Conservation (phyloP, 768 basidiomycete genomes). For the Lactarius hengduanensis region DNA sequence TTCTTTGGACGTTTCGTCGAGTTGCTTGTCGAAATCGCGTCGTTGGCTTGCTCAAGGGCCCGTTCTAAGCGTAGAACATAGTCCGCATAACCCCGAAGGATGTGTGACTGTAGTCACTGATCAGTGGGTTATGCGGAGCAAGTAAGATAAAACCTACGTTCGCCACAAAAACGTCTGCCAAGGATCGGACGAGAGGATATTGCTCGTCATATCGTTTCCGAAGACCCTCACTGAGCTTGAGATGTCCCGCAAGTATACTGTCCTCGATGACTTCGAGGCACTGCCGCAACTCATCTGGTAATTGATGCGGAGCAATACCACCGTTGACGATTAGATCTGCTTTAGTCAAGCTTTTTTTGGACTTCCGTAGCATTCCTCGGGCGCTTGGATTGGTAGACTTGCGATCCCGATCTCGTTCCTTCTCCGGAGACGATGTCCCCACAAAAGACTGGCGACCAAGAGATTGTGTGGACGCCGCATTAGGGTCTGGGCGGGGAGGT, state of each 20-base stretch:
- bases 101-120: conserved; percentile 65
- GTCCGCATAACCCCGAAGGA: conserved; percentile 89
- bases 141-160: conserved; percentile 56
- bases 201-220: conserved; percentile 93
- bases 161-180: conserved; percentile 94
- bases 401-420: conserved; percentile 38
- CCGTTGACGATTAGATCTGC: conserved; percentile 43
- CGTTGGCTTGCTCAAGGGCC: conserved; percentile 84
- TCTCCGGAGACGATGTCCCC: conserved; percentile 41
- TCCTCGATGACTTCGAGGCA: conserved; percentile 86
- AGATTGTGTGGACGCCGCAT: conserved; percentile 67
- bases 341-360: conserved; percentile 60
- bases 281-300: conserved; percentile 84
- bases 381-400: conserved; percentile 43
- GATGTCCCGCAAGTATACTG: conserved; percentile 87
- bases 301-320: conserved; percentile 67
- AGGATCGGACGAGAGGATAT: conserved; percentile 86
- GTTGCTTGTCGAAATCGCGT: conserved; percentile 60
- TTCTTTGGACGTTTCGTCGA: conserved; percentile 77
- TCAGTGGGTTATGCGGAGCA: conserved; percentile 15
- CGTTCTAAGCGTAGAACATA: conserved; percentile 94
- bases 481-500: conserved; percentile 52
- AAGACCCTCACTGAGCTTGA: conserved; percentile 78
- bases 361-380: conserved; percentile 57
- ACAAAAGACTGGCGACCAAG: conserved; percentile 66